Conservation (phyloP, 1,139 yeast species). For the Yamadazyma spencermartinsiae region DNA sequence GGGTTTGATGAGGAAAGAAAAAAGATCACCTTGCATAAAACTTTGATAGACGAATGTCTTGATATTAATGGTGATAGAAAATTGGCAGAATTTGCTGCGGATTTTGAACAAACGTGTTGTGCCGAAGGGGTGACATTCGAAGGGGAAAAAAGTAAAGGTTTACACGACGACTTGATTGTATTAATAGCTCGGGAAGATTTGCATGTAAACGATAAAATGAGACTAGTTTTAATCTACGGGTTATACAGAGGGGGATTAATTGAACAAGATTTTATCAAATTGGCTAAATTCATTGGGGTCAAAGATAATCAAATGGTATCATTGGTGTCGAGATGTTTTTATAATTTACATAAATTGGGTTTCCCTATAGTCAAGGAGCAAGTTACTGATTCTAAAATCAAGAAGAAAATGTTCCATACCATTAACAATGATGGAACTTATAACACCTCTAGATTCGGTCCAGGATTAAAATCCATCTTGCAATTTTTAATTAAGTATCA, state of each 20-base stretch:
- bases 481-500: conserved; percentile 48
- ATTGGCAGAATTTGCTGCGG: conserved; percentile 62
- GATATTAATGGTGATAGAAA: conserved; percentile 52
- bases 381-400: conserved; percentile 38
- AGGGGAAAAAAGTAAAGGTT: conserved; percentile 61
- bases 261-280: conserved; percentile 69
- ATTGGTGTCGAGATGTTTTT: conserved; percentile 51
- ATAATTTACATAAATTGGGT: conserved; percentile 68
- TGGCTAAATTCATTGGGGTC: conserved; percentile 70
- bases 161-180: conserved; percentile 67
- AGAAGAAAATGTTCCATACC: conserved; percentile 57
- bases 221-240: conserved; percentile 77
- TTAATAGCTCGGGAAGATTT: conserved; percentile 55
- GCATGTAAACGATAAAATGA: conserved; percentile 63
- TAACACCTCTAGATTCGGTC: conserved; percentile 75
- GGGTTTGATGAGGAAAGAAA: conserved; percentile 70
- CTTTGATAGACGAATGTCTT: conserved; percentile 59
- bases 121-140: conserved; percentile 75
- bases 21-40: conserved; percentile 58
- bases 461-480: conserved; percentile 64
- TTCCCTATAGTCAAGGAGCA: conserved; percentile 58
- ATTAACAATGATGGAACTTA: conserved; percentile 66
- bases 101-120: conserved; percentile 71
- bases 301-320: conserved; percentile 54
- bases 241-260: conserved; percentile 83